These are phyloP conservation scores for Parathielavia hyrcaniae DNA, from an alignment of 495 filamentous ascomycete genomes.

Conservation along the genomic window DNA sequence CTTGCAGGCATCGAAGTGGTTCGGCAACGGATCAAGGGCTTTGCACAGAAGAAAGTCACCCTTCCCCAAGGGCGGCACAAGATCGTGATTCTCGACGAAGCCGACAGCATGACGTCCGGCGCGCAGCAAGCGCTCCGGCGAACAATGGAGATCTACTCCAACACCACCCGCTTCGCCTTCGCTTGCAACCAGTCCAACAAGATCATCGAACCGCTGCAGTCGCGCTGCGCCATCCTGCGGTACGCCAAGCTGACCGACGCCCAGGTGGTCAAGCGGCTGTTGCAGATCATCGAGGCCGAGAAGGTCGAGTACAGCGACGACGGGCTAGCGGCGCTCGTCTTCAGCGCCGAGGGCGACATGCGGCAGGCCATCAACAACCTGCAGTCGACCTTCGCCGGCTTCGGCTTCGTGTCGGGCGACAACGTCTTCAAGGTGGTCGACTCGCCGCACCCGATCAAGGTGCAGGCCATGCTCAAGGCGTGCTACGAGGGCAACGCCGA, in stretches of 20 bases:
- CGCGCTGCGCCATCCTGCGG: slow-evolving; percentile 90
- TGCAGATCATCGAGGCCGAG: slow-evolving; percentile 89
- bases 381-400: slow-evolving; percentile 90
- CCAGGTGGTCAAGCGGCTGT: slow-evolving; percentile 80
- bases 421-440: slow-evolving; percentile 99
- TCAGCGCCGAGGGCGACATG: slow-evolving; percentile 98
- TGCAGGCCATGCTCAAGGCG: slow-evolving; percentile 96
- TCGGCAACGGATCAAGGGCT: slow-evolving; percentile 96
- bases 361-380: slow-evolving; percentile 98
- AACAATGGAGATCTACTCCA: slow-evolving; percentile 98
- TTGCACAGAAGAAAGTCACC: slow-evolving; percentile 98
- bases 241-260: slow-evolving; percentile 88
- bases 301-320: slow-evolving; percentile 84
- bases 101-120: slow-evolving; percentile 94
- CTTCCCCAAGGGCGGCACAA: slow-evolving; percentile 88
- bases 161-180: slow-evolving; percentile 95
- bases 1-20: slow-evolving; percentile 85
- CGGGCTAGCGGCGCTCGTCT: slow-evolving; percentile 89
- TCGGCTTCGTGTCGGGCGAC: slow-evolving; percentile 93
- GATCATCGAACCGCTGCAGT: slow-evolving; percentile 97
- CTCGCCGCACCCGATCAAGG: slow-evolving; percentile 92
- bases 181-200: slow-evolving; percentile 99
- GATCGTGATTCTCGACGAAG: slow-evolving; percentile 95
- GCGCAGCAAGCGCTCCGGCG: slow-evolving; percentile 92
- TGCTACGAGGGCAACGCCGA: slow-evolving; percentile 90